Evolutionary conservation across 192 early-diverging fungal genomes (phyloP), one percentile per base, ranked within the genome.

Genomic region (Rhizophlyctis rosea): DNA sequence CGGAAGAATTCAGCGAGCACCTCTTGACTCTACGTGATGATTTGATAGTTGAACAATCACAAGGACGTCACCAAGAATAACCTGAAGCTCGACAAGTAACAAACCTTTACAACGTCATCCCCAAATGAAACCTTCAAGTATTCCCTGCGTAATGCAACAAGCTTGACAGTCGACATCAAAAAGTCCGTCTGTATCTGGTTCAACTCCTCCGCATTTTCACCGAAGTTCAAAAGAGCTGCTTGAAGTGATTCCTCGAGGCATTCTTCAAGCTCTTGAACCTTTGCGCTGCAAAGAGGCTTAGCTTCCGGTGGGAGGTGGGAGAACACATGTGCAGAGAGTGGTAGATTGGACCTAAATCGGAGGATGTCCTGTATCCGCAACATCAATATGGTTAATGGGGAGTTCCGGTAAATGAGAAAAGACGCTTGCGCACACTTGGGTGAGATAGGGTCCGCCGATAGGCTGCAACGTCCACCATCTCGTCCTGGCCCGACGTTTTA

Each of bases 221-320:
- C 74, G 50, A 79, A 79, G 44, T 79, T 74, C 0, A 79, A 64
- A 47, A 75, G 57, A 11, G 72, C 72, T 16, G 72, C 72, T 47
- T 73, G 71, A 23, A 65, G 34, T 30, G 70, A 77, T 39, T 74
- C 72, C 21, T 82, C 81, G 63, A 82, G 35, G 30, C 68, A 65
- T 51, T 82, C 77, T 58, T 82, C 81, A 16, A 75, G 55, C 52
- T 82, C 81, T 0, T 44, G 48, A 2, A 82, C 68, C 69, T 73
- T 72, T 18, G 51, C 58, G 48, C 79, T 72, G 51, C 75, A 74
- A 24, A 71, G 56, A 7, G 68, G 51, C 47, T 77, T 82, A 11
- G 75, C 72, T 13, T 63, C 48, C n/a, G 56, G 33, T n/a, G 63
- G 51, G 5, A 82, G 64, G 24, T 28, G 29, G 24, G 61, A 33